Base-by-base conservation (phyloP, 1,284 basidiomycete genomes). In the Cryptococcus sp. region DNA sequence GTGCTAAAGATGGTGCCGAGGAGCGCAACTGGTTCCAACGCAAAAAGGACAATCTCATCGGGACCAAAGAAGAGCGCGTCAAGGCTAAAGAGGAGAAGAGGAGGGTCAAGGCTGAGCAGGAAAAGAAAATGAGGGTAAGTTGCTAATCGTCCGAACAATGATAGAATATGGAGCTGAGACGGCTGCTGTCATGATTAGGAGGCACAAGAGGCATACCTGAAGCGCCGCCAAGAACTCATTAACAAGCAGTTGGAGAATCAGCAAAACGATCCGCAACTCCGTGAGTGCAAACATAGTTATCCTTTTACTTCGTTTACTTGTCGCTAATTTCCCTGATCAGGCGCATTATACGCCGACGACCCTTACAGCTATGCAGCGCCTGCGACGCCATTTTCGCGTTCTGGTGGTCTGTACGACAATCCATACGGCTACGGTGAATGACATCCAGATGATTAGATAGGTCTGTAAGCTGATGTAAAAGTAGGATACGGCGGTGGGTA, bases 31-130 rank as follows among this genome's bases (percentile, higher is more conserved):
- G 70, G 70, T 64, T 69, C 46, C 69, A 74, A 63, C 60, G 58
- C 53, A 61, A 71, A 55, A 76, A 76, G 61, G 74, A 76, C 58
- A 55, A 70, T 52, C 37, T 75, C 34, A 69, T 75, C 40, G 73
- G 73, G n/a, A 75, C 71, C 16, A 76, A 75, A 47, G 72, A 73
- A 54, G 73, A 75, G 62, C 60, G 74, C 19, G 58, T 52, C 5
- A 55, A 67, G 58, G 66, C 57, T 13, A 73, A 71, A 47, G 69
- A 59, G 17, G 61, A 68, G 44, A 68, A 62, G 58, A 59, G 54
- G 37, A 57, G 56, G 40, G 22, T 43, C 39, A 62, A 57, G 51
- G 68, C 52, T 5, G 67, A 69, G 50, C 46, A 63, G 55, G 46
- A 56, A 45, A 55, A 63, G 56, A 55, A 61, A 44, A 58, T 63